These are phyloP conservation scores for Globisporangium paddicum DNA, from an alignment of 352 stramenopile species.

Conservation along the genomic window DNA sequence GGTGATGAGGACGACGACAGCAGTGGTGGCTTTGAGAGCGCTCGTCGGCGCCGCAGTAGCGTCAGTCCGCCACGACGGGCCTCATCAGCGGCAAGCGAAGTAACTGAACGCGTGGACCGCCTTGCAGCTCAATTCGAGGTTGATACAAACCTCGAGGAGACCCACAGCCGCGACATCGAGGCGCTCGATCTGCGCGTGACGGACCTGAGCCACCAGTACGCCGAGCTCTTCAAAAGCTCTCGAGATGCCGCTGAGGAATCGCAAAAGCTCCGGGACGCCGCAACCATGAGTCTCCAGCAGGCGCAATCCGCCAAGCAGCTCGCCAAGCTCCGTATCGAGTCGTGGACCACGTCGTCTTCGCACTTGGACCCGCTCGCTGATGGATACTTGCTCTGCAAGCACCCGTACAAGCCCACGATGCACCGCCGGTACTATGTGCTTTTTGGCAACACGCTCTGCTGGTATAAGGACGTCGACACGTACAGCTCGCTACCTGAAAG, in stretches of 20 bases:
- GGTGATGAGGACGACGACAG: conserved; percentile 9
- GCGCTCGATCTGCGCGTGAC: conserved; percentile 20
- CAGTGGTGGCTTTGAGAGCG: not conserved
- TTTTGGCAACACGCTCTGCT: conserved; percentile 73
- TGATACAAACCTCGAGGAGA: conserved; percentile 40
- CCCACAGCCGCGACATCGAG: conserved; percentile 26
- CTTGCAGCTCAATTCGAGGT: conserved; percentile 62
- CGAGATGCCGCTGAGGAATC: conserved; percentile 30
- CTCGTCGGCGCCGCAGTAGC: conserved; percentile 2
- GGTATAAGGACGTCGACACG: conserved; percentile 68
- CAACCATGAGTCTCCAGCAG: conserved; percentile 42
- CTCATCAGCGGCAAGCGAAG: not conserved
- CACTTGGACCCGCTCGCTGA: conserved; percentile 65
- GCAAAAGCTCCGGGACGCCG: conserved; percentile 35
- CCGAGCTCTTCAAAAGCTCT: conserved; percentile 23
- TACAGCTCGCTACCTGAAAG: conserved; percentile 40
- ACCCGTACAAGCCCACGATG: conserved; percentile 54
- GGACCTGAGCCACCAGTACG: conserved; percentile 18
- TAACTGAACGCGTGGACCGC: conserved; percentile 24
- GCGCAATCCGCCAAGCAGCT: conserved; percentile 56
- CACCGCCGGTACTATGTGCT: conserved; percentile 78
- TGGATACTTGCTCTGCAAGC: conserved; percentile 68
- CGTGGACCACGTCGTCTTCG: conserved; percentile 52
- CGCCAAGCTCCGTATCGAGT: conserved; percentile 39
- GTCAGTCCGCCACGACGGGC: not conserved